A percentile compares a stretch with the other conserved stretches of the same genome.
Conservation (phyloP, 257 asterid genomes). For the Fraxinus excelsior region DNA sequence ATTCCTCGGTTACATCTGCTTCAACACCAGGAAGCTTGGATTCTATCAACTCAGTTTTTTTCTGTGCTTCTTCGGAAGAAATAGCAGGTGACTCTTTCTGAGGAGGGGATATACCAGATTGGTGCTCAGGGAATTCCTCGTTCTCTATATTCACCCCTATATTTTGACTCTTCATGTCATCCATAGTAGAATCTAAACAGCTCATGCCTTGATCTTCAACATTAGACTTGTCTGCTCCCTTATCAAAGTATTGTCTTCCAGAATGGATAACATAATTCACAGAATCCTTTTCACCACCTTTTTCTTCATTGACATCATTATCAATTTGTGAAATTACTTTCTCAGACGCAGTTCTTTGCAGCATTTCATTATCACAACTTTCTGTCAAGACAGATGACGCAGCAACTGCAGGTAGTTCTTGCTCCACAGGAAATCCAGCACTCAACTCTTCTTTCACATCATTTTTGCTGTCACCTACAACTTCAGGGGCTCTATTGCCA, state of each 20-base stretch:
- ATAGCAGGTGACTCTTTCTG: slow-evolving; percentile 19
- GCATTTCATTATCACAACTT: slow-evolving; percentile 24
- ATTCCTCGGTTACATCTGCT: slow-evolving; percentile 22
- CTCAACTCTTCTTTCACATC: slow-evolving; percentile 20
- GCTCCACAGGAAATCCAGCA: slow-evolving; percentile 21
- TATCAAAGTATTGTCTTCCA: slow-evolving; percentile 9
- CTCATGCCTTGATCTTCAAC: slow-evolving; percentile 17
- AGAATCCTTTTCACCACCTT: slow-evolving; percentile 22
- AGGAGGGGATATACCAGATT: slow-evolving; percentile 13
- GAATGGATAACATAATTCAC: slow-evolving; percentile 2
- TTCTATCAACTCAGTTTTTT: slow-evolving; percentile 31
- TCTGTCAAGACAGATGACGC: slow-evolving; percentile 29
- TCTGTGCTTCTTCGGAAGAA: slow-evolving; percentile 26
- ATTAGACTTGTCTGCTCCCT: slow-evolving; percentile 1
- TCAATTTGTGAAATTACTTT: slow-evolving; percentile 17
- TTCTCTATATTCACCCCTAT: slow-evolving; percentile 11
- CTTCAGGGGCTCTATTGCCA: slow-evolving; percentile 18
- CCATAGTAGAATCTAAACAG: slow-evolving; percentile 12
- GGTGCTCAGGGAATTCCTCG: slow-evolving; percentile 1
- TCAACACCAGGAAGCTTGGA: slow-evolving; percentile 23
- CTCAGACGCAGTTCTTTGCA: slow-evolving; percentile 20
- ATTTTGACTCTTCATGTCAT: slow-evolving; percentile 15
- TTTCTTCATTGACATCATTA: slow-evolving; percentile 18
- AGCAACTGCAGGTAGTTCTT: slow-evolving; percentile 9
- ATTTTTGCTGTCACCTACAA: slow-evolving; percentile 27